A percentile compares a stretch with the other conserved stretches of the same genome.
Evolutionary conservation across 78 protist species (phyloP).

Genomic region (Chrysochromulina parva): DNA sequence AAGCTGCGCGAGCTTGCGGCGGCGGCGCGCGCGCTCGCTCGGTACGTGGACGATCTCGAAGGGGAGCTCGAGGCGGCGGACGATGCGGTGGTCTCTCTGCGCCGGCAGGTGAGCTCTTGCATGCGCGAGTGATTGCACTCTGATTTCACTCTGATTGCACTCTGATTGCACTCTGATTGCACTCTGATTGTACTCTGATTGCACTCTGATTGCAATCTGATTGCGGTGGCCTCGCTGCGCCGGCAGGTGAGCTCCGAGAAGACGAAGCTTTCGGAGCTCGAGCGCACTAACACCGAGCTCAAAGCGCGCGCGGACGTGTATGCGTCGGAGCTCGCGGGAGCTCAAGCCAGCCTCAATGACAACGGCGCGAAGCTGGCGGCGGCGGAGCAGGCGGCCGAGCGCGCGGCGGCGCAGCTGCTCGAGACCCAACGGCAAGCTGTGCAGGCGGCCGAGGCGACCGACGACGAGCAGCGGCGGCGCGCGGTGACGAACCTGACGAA

Average conservation of each 20-base stretch:
- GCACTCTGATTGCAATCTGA: too few relatives aligned
- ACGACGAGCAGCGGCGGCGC: neutral
- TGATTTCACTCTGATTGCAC: too few relatives aligned
- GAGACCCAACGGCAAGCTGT: neutral
- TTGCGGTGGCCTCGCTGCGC: neutral
- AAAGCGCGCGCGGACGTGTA: too few relatives aligned
- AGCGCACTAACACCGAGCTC: too few relatives aligned
- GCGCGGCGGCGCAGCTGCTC: neutral
- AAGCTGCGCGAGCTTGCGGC: neutral
- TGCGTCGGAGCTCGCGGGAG: neutral
- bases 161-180: too few relatives aligned
- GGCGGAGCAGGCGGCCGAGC: neutral
- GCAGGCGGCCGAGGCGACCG: neutral
- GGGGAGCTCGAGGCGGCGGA: constrained; percentile 20
- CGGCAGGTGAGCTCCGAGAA: neutral
- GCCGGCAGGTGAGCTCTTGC: neutral
- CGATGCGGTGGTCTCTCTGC: neutral
- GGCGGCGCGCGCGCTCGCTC: constrained; percentile 23
- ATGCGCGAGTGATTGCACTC: too few relatives aligned
- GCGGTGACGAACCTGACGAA: too few relatives aligned
- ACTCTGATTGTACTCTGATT: too few relatives aligned
- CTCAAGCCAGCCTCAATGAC: neutral
- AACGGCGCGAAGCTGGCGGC: neutral
- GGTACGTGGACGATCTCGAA: neutral
- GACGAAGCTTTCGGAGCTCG: too few relatives aligned